Conservation (phyloP, 2,329 filamentous ascomycete genomes). For the Lachnellula cervina region DNA sequence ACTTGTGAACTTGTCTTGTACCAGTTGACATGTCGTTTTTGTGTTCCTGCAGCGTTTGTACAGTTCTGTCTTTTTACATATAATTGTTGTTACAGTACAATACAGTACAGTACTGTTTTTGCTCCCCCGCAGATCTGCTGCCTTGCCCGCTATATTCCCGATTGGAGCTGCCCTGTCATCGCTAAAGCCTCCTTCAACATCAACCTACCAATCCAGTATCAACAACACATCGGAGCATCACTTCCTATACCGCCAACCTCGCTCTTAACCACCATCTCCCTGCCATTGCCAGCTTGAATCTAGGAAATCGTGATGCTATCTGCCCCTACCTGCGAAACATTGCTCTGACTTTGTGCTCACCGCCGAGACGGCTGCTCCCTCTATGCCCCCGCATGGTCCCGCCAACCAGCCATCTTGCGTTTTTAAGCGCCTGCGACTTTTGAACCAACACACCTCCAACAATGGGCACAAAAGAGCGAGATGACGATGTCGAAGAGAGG, state of each 20-base stretch:
- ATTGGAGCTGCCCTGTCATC: background rate
- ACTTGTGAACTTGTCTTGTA: too few relatives aligned
- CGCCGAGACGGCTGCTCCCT: slow-evolving; percentile 1
- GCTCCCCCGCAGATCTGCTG: background rate
- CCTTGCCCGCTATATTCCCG: background rate
- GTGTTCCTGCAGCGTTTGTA: too few relatives aligned
- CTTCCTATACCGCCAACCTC: background rate
- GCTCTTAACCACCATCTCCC: background rate
- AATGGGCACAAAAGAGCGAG: slow-evolving; percentile 26
- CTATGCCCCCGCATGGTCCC: slow-evolving; percentile 5
- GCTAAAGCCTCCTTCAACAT: background rate
- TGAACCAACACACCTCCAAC: slow-evolving; percentile 12
- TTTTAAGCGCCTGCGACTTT: slow-evolving; percentile 18
- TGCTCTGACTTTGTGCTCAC: background rate
- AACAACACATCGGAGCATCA: background rate
- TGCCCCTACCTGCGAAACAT: background rate
- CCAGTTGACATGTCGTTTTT: too few relatives aligned
- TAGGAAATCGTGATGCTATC: background rate
- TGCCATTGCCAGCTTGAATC: background rate
- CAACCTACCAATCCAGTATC: background rate
- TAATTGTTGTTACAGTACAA: background rate
- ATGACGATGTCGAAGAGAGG: slow-evolving; percentile 23
- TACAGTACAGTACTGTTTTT: background rate
- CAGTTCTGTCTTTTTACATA: too few relatives aligned
- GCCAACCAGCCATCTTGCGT: slow-evolving; percentile 1